Base-by-base conservation (phyloP, 148 eudicot genomes). In the Polygonum maritimum region DNA sequence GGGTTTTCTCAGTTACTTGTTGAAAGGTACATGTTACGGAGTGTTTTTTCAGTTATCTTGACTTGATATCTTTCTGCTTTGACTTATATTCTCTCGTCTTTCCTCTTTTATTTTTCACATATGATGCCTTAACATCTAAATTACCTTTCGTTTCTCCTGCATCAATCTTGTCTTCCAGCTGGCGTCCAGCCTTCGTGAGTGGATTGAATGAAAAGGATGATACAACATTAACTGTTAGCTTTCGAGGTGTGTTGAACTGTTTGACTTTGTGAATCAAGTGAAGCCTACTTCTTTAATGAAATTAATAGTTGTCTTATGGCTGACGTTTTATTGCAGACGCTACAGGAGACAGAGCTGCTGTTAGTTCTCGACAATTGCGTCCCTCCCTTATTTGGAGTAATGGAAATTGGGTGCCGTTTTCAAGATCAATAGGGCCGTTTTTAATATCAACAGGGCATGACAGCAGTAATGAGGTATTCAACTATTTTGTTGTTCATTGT, bases 171-270 rank as follows among this genome's bases (percentile, higher is more conserved):
- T 72, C 35, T 81, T 79, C 71, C 84, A 95, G 99, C 86, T 96
- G 98, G 98, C 82, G 93, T 77, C 98, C 92, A 79, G 99, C 97
- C 80, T 81, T 92, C 57, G 79, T 96, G 45, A 79, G 86, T 48
- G 97, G 89, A 79, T 89, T 86, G 85, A 85, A 85, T 78, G 88
- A 76, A 71, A 87, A 85, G 48, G 99, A 96, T 76, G 88, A 79
- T 77, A 87, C 90, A n/a, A 78, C 91, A 74, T 79, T 91, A 19
- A 86, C 86, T 76, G 91, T 96, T 55, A 84, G 86, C 76, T 92
- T 96, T 85, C 90, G 97, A 88, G 99, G 99, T 96, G 78, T 69
- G 73, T 48, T 58, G 31, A 26, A 26, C 31, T 26, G 31, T 26
- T 26, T 26, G 55, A 39, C 40, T 48, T 45, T 47, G 48, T 31